Evolutionary conservation across 768 basidiomycete species (phyloP), one percentile per base, ranked within the genome.

Genomic region (Lactarius hengduanensis): DNA sequence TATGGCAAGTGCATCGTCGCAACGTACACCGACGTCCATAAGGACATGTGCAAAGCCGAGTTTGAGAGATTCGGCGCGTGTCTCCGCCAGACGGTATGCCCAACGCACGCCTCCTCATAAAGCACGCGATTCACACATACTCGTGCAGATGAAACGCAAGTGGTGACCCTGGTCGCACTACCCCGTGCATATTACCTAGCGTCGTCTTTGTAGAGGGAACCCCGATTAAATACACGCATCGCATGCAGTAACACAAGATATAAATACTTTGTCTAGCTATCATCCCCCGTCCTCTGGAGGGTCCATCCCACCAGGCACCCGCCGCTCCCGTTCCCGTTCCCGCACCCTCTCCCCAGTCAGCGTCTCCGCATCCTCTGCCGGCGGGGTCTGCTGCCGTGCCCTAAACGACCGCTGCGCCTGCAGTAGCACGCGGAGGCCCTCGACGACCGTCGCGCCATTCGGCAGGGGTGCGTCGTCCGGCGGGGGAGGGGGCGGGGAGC

Each of bases 1-100:
- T 99, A 99, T 74, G 96, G 94, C 28, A 89, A 89, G 79, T 99
- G 96, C 77, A 87, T 98, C 56, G 79, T 90, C 34, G 83, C 86
- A 1, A 84, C 84, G 4, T 96, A 97, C 76, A 85, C 85, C 34
- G 96, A 98, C 68, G 89, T 94, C 6, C 84, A 80, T 66, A 90
- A 90, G 75, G 91, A 92, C 71, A 84, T 86, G 71, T 99, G 96
- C 78, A 85, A 85, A 59, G 83, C 84, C 2, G 94, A 98, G 76
- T 98, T 97, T 68, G 80, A 80, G 15, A 85, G 84, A 69, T 99
- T 98, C 76, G 89, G 87, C 47, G 80, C 83, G 38, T 99, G 96
- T 75, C 77, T 99, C 38, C 86, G 87, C 57, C 80, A 85, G 70
- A 87, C 88, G 62, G 96, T 97, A 77, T 65, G 89, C 78, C 20